Evolutionary conservation across 1,284 basidiomycete species (phyloP), one percentile per base, ranked within the genome.

Genomic region (Acaromyces ingoldii): DNA sequence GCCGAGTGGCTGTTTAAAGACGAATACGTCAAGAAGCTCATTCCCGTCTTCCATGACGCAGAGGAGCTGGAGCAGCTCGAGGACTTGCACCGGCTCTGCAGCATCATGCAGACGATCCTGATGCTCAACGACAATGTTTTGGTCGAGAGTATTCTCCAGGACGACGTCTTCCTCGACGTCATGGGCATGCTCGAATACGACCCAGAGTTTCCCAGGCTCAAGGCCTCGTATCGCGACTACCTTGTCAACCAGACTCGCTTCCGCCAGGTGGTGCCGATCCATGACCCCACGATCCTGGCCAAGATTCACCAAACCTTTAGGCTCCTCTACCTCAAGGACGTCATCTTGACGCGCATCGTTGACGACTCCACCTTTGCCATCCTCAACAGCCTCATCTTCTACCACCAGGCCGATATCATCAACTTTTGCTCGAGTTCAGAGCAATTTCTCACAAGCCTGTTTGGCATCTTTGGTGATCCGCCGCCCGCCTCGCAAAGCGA

Each of bases 371-470:
- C 91, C 0, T 95, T 96, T 80, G 91, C 91, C 67, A 90, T 96
- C 66, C 83, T 98, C 68, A 96, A 91, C 77, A 91, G 90, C 15
- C 89, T 90, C 77, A 90, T 98, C 75, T 93, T 97, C 75, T 98
- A 93, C 82, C 95, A 97, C 78, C 93, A 99, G 77, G 91, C 93
- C 69, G 93, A 98, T 77, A 97, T 98, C 71, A 90, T 97, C 72
- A 85, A 82, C 49, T 86, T 93, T 74, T 84, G 96, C 42, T 87
- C 91, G 70, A 82, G 81, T 52, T 88, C 92, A 71, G 82, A 83
- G 4, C 73, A 77, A 4, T 87, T 96, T 74, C 79, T 97, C 25
- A 80, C 81, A 30, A 85, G 90, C 51, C 81, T 96, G 24, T 88
- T 92, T 43, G 79, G 80, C 36, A 78, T 88, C 31, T 93, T 90